phyloP scores from a whole-genome alignment of 495 filamentous ascomycete genomes.

The Bathelium albidoporum region DNA sequence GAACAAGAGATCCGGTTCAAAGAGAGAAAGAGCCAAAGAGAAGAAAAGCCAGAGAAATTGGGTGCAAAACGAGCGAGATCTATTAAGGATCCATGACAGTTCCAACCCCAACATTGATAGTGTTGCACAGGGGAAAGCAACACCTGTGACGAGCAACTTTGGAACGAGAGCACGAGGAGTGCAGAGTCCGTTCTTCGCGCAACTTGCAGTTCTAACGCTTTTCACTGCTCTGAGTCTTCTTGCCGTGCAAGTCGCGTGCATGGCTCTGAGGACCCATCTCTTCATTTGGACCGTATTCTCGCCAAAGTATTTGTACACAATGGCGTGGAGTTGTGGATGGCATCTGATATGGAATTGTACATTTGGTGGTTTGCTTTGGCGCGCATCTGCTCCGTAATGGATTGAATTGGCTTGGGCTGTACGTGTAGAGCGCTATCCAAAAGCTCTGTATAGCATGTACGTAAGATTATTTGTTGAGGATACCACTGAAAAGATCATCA shows the following conservation, averaged over 20 bases:
- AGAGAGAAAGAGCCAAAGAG: slow-evolving; percentile 1
- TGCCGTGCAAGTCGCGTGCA: slow-evolving; percentile 83
- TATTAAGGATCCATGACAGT: background rate
- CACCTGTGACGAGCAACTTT: background rate
- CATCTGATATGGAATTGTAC: slow-evolving; percentile 63
- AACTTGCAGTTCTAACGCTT: slow-evolving; percentile 45
- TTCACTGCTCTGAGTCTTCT: slow-evolving; percentile 50
- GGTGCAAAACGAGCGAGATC: slow-evolving; percentile 16
- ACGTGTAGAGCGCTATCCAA: slow-evolving; percentile 5
- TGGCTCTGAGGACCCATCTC: slow-evolving; percentile 71
- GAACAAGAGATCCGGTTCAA: background rate
- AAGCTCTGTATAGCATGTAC: background rate
- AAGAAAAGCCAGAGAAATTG: slow-evolving; percentile 7
- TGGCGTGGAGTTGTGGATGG: slow-evolving; percentile 76
- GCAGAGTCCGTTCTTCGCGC: background rate
- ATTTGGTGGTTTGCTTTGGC: slow-evolving; percentile 46
- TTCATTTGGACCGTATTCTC: slow-evolving; percentile 99
- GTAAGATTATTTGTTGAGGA: slow-evolving; percentile 30
- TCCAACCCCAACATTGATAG: background rate
- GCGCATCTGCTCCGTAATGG: slow-evolving; percentile 24
- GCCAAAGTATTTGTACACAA: slow-evolving; percentile 86
- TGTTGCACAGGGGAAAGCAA: background rate
- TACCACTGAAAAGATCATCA: slow-evolving; percentile 49
- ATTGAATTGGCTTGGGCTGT: slow-evolving; percentile 11
- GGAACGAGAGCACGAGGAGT: background rate